phyloP scores from a whole-genome alignment of 2,329 filamentous ascomycete genomes.

The Paracorniculantispora psalliotae region DNA sequence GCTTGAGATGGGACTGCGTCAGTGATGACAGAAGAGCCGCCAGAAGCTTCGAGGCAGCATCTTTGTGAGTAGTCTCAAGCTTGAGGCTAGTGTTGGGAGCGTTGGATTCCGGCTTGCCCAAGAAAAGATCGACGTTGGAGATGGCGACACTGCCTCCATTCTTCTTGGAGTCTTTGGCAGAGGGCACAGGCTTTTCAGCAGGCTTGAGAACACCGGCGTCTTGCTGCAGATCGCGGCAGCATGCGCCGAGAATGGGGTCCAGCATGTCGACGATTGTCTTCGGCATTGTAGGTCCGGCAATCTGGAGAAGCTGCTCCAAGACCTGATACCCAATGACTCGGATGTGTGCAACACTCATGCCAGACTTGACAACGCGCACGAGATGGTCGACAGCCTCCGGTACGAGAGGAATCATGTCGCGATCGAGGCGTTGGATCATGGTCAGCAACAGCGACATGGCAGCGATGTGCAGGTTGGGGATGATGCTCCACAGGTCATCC shows the following conservation, averaged over 20 bases:
- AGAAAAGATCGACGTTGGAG: conserved; percentile 69
- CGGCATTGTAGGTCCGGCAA: conserved; percentile 61
- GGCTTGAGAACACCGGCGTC: conserved; percentile 44
- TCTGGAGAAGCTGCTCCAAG: conserved; percentile 50
- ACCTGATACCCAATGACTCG: conserved; percentile 58
- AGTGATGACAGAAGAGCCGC: conserved; percentile 56
- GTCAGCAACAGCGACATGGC: conserved; percentile 58
- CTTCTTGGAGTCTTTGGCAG: conserved; percentile 30
- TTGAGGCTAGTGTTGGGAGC: conserved; percentile 24
- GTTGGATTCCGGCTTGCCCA: conserved; percentile 39
- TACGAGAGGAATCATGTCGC: conserved; percentile 53
- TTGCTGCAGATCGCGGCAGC: conserved; percentile 69
- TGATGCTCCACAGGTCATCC: conserved; percentile 67
- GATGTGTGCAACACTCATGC: conserved; percentile 47
- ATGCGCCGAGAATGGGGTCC: conserved; percentile 56
- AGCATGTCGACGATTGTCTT: conserved; percentile 63
- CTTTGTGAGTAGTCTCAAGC: conserved; percentile 42
- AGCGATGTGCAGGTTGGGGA: conserved; percentile 71
- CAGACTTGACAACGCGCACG: conserved; percentile 62
- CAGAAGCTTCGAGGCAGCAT: conserved; percentile 59
- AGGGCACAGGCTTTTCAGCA: conserved; percentile 27
- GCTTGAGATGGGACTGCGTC: conserved; percentile 62
- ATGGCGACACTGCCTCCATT: conserved; percentile 27
- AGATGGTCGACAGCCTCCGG: conserved; percentile 66
- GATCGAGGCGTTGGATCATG: conserved; percentile 54